Conservation (phyloP, 345 rosid genomes). For the Nasturtium officinale region DNA sequence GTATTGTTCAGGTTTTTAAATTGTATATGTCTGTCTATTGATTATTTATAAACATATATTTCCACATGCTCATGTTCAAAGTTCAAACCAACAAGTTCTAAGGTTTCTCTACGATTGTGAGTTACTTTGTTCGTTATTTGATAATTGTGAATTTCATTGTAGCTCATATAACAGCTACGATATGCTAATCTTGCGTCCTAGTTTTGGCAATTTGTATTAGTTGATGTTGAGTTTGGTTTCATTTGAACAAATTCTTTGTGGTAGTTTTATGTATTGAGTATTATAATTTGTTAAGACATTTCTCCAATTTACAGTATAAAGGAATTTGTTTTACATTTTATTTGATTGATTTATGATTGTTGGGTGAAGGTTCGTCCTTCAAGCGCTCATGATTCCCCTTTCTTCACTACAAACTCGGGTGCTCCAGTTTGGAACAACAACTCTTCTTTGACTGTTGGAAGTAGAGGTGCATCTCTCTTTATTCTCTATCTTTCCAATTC, state of each 20-base stretch:
- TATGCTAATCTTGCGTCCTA: background rate
- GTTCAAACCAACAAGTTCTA: background rate
- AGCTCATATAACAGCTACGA: background rate
- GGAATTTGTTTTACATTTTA: background rate
- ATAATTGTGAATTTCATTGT: background rate
- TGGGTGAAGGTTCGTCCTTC: constrained; percentile 39
- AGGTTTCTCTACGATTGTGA: background rate
- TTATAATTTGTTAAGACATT: constrained; percentile 10
- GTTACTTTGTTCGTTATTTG: background rate
- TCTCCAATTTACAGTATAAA: background rate
- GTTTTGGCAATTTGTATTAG: background rate
- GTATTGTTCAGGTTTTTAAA: background rate
- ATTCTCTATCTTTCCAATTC: background rate
- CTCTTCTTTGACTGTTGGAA: constrained; percentile 46
- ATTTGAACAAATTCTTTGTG: background rate
- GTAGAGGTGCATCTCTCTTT: constrained; percentile 37
- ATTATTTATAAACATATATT: constrained; percentile 2
- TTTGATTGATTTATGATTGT: background rate
- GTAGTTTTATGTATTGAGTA: background rate
- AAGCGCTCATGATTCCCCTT: constrained; percentile 40
- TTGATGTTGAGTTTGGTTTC: constrained; percentile 16
- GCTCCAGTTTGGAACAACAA: constrained; percentile 48
- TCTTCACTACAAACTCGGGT: constrained; percentile 48
- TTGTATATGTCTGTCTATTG: too few relatives aligned
- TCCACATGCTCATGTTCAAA: background rate